Percentiles rank a stretch among this genome's conserved stretches.
Conservation (phyloP, 371 early-diverging fungal species). For the Fennellomyces sp. region DNA sequence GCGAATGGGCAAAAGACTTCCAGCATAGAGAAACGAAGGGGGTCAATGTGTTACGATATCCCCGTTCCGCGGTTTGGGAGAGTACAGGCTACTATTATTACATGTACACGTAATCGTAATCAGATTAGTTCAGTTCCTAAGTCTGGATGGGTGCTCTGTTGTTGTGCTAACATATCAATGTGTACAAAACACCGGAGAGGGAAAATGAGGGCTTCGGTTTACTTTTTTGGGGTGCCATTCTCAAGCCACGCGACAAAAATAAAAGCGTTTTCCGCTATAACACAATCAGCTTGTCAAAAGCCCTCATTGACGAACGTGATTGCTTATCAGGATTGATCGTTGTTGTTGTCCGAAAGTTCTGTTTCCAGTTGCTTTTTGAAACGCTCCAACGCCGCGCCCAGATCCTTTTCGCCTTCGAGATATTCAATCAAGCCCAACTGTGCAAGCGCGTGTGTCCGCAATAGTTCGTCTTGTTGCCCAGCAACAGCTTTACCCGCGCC, state of each 20-base stretch:
- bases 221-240: neutral
- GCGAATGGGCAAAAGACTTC: too few relatives aligned
- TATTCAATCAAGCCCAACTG: slow-evolving; percentile 41
- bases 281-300: neutral
- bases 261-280: neutral
- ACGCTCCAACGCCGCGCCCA: slow-evolving; percentile 30
- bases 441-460: slow-evolving; percentile 36
- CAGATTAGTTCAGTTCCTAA: neutral
- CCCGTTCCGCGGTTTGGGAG: too few relatives aligned
- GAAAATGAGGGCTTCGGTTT: neutral
- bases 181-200: neutral
- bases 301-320: neutral
- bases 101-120: neutral
- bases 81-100: neutral
- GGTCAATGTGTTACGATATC: too few relatives aligned
- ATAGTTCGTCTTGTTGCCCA: slow-evolving; percentile 25
- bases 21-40: too few relatives aligned
- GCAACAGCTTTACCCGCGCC: neutral
- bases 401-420: slow-evolving; percentile 41
- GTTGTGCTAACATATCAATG: neutral
- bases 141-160: neutral
- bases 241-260: slow-evolving; percentile 4
- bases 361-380: slow-evolving; percentile 40
- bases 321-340: neutral
- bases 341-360: slow-evolving; percentile 5